A percentile compares a stretch with the other conserved stretches of the same genome.
phyloP scores from a whole-genome alignment of 768 basidiomycete genomes.

The Lactarius sp. region DNA sequence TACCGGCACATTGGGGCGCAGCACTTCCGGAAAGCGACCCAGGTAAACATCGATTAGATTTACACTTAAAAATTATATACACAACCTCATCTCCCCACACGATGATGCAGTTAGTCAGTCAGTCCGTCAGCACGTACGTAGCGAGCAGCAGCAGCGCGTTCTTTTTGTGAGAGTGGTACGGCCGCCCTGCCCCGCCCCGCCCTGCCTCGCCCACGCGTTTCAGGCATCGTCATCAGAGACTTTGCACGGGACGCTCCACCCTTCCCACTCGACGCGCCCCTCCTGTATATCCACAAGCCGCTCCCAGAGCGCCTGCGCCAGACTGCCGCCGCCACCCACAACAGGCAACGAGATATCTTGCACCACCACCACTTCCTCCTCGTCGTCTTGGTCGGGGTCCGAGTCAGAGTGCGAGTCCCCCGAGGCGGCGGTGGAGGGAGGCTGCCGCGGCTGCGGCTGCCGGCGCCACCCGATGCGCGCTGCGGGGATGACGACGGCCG shows the following conservation, averaged over 20 bases:
- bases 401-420: background rate
- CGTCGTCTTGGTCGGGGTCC: background rate
- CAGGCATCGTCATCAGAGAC: background rate
- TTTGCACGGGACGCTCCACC: slow-evolving; percentile 53
- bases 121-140: too few relatives aligned
- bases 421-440: too few relatives aligned
- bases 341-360: slow-evolving; percentile 43
- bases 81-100: too few relatives aligned
- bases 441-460: slow-evolving; percentile 20
- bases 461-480: slow-evolving; percentile 68
- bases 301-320: slow-evolving; percentile 66
- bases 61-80: too few relatives aligned
- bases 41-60: too few relatives aligned
- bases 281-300: slow-evolving; percentile 76
- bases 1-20: too few relatives aligned
- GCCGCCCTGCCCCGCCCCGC: too few relatives aligned
- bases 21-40: too few relatives aligned
- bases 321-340: slow-evolving; percentile 40
- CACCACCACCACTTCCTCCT: background rate
- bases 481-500: slow-evolving; percentile 69
- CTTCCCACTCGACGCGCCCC: slow-evolving; percentile 54
- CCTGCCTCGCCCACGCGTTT: too few relatives aligned
- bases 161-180: too few relatives aligned
- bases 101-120: too few relatives aligned
- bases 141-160: too few relatives aligned